Evolutionary conservation across 169 alveolate species (phyloP).

Genomic region (Cyclospora cayetanensis): DNA sequence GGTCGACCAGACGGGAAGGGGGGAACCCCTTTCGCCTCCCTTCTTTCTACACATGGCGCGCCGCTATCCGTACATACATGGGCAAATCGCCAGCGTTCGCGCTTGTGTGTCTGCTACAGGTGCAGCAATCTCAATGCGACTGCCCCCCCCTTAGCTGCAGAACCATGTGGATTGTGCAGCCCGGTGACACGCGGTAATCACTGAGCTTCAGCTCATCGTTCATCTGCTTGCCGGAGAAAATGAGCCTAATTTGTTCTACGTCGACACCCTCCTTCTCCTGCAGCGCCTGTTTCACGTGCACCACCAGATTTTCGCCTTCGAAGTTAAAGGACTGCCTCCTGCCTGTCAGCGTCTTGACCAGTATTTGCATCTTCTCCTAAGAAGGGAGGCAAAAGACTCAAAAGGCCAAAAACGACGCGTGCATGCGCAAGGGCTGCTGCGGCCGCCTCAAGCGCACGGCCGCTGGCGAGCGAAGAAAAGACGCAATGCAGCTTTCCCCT

Average conservation of each 20-base stretch:
- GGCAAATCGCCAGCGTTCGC: no score
- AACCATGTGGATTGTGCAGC: conserved; percentile 96
- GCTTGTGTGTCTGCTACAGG: not conserved
- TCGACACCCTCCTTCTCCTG: conserved; percentile 95
- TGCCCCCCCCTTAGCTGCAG: conserved; percentile 93
- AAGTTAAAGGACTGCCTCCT: conserved; percentile 92
- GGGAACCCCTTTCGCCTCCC: no score
- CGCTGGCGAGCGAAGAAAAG: no score
- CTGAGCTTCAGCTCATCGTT: conserved; percentile 89
- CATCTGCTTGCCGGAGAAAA: conserved; percentile 93
- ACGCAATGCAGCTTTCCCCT: no score
- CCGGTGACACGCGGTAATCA: conserved; percentile 95
- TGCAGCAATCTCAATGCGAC: not conserved
- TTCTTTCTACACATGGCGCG: no score
- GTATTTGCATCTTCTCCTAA: conserved; percentile 88
- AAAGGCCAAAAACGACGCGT: no score
- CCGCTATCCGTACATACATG: no score
- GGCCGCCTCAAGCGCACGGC: no score
- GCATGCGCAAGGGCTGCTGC: no score
- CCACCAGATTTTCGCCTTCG: conserved; percentile 94
- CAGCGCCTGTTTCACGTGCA: conserved; percentile 93
- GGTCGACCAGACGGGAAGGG: no score
- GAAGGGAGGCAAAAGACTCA: not conserved
- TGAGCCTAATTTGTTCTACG: conserved; percentile 90
- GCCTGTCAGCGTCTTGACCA: conserved; percentile 94